Evolutionary conservation across 768 basidiomycete species (phyloP).

Genomic region (Mycena belliarum): DNA sequence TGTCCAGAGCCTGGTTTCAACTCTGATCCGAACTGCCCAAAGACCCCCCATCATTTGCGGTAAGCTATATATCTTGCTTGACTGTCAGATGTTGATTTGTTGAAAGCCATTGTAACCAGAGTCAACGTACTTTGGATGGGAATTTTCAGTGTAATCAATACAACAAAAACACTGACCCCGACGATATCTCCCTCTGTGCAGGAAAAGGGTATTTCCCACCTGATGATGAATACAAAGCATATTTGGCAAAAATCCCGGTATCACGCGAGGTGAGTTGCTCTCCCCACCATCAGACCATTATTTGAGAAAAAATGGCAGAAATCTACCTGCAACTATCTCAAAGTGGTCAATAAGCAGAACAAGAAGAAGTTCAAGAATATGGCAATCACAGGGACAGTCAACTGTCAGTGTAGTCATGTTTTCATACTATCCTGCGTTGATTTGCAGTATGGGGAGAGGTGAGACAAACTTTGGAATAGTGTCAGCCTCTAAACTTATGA

Average conservation of each 20-base stretch:
- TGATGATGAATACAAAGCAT: constrained; percentile 16
- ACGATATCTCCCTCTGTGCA: constrained; percentile 12
- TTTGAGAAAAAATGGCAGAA: constrained; percentile 12
- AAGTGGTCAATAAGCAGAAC: constrained; percentile 21
- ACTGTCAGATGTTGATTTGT: neutral
- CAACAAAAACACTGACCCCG: constrained; percentile 23
- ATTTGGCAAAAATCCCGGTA: constrained; percentile 8
- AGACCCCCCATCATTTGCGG: constrained; percentile 20
- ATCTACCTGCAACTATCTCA: constrained; percentile 24
- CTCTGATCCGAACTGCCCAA: constrained; percentile 15
- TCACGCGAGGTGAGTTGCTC: constrained; percentile 7
- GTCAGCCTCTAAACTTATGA: neutral
- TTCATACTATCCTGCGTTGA: constrained; percentile 20
- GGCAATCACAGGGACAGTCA: constrained; percentile 25
- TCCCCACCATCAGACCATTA: neutral
- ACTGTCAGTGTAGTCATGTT: constrained; percentile 23
- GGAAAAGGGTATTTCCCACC: constrained; percentile 20
- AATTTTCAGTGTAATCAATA: constrained; percentile 23
- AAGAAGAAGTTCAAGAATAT: constrained; percentile 22
- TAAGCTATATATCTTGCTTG: neutral
- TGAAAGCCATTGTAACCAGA: constrained; percentile 19
- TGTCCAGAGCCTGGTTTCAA: constrained; percentile 26
- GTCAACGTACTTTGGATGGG: constrained; percentile 22
- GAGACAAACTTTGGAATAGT: too few relatives aligned
- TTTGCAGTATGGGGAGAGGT: constrained; percentile 21